These are phyloP conservation scores for Brassica juncea DNA, from an alignment of 345 rosid genomes.

Conservation along the genomic window DNA sequence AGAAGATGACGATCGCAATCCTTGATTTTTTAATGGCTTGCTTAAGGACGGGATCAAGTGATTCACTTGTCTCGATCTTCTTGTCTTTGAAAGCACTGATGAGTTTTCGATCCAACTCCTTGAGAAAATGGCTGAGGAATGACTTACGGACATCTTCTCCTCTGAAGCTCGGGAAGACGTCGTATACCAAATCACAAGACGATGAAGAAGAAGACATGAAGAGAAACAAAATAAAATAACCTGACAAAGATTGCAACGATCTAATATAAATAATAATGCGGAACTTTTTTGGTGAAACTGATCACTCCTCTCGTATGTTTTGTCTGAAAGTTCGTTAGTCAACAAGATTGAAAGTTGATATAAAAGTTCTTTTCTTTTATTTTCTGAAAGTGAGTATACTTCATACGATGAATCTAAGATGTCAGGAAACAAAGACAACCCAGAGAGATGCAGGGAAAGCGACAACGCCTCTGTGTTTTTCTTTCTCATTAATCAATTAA, in stretches of 20 bases:
- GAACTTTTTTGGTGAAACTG: not conserved
- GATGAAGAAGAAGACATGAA: conserved; percentile 1
- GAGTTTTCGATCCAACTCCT: conserved; percentile 4
- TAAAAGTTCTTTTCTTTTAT: not conserved
- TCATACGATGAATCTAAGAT: not conserved
- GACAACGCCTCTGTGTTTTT: not conserved
- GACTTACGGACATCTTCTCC: conserved; percentile 4
- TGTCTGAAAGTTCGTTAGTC: not conserved
- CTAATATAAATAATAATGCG: not conserved
- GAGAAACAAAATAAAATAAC: not conserved
- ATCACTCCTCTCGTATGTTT: not conserved
- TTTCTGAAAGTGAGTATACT: not conserved
- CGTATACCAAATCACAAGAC: not conserved
- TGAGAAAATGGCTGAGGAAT: conserved; percentile 7
- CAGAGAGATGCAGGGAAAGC: not conserved
- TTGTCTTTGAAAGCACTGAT: conserved; percentile 19
- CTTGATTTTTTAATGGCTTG: not conserved
- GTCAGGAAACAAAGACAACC: not conserved
- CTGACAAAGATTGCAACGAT: not conserved
- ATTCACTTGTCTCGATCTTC: not conserved
- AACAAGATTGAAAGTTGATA: not conserved
- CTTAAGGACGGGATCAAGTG: not conserved
- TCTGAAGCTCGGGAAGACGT: conserved; percentile 14
- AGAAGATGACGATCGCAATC: not conserved
- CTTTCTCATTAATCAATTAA: not conserved